Percentiles rank a stretch among this genome's conserved stretches.
phyloP scores from a whole-genome alignment of 441 rosid genomes.

The Populus hybrid region DNA sequence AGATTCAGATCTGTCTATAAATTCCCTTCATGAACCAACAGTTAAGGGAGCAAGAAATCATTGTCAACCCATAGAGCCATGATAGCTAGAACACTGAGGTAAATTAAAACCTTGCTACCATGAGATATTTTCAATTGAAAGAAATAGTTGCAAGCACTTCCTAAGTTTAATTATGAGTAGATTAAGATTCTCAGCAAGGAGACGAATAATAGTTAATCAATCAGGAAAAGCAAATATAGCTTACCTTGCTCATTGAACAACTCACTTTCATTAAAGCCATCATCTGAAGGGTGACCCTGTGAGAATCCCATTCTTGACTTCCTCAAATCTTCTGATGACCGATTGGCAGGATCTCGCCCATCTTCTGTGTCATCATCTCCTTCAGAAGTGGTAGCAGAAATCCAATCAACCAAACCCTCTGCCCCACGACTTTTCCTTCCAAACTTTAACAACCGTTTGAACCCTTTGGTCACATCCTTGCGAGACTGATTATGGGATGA shows the following conservation, averaged over 20 bases:
- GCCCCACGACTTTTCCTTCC: slow-evolving; percentile 90
- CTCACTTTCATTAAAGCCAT: slow-evolving; percentile 75
- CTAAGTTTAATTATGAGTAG: not conserved
- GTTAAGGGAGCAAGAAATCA: not conserved
- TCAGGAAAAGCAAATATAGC: slow-evolving; percentile 10
- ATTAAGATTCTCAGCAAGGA: not conserved
- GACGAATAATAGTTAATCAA: not conserved
- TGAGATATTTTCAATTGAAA: not conserved
- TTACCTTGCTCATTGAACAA: slow-evolving; percentile 81
- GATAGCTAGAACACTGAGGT: not conserved
- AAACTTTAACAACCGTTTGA: slow-evolving; percentile 87
- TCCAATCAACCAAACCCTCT: slow-evolving; percentile 87
- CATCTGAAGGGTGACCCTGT: slow-evolving; percentile 75
- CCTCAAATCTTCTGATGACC: slow-evolving; percentile 90
- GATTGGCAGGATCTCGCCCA: slow-evolving; percentile 75
- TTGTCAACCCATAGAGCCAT: not conserved
- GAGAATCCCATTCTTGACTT: slow-evolving; percentile 92
- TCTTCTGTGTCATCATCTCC: slow-evolving; percentile 99
- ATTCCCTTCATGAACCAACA: not conserved
- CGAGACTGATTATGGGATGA: slow-evolving; percentile 69
- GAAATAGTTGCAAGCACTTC: not conserved
- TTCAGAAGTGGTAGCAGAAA: slow-evolving; percentile 97
- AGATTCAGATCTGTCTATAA: not conserved
- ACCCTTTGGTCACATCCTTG: slow-evolving; percentile 87
- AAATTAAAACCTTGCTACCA: not conserved